phyloP scores from a whole-genome alignment of 371 early-diverging fungal species.

The Mortierella polycephala region DNA sequence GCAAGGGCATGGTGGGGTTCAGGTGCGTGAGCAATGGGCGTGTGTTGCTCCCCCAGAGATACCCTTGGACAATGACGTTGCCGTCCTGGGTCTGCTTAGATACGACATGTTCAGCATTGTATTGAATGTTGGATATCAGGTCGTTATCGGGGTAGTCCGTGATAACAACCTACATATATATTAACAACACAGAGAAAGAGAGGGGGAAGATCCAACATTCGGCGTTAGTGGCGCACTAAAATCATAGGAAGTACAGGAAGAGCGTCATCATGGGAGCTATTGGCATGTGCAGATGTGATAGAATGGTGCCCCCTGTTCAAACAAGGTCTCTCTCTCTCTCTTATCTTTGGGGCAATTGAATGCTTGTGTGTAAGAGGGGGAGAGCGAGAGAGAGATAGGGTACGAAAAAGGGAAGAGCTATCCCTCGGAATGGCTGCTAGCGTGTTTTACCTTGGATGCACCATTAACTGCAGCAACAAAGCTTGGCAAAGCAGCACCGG shows the following conservation, averaged over 20 bases:
- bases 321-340: no score
- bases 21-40: conserved; percentile 60
- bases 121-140: conserved; percentile 79
- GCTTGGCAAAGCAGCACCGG: conserved; percentile 91
- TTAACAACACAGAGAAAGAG: background rate
- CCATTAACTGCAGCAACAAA: conserved; percentile 79
- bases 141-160: conserved; percentile 93
- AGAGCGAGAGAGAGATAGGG: background rate
- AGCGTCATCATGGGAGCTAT: background rate
- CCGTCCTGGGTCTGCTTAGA: conserved; percentile 36
- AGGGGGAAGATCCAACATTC: background rate
- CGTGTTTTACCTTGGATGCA: conserved; percentile 63
- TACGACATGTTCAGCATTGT: conserved; percentile 69
- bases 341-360: no score
- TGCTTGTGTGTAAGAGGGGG: background rate
- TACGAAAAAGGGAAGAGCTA: background rate
- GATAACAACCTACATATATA: conserved; percentile 66
- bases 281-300: background rate
- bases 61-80: conserved; percentile 67
- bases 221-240: background rate
- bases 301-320: no score
- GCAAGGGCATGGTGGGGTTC: conserved; percentile 18
- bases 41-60: conserved; percentile 87
- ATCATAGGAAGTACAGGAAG: background rate
- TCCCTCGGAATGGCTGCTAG: background rate